Conservation (phyloP, 169 alveolate genomes). For the Eimeria praecox region DNA sequence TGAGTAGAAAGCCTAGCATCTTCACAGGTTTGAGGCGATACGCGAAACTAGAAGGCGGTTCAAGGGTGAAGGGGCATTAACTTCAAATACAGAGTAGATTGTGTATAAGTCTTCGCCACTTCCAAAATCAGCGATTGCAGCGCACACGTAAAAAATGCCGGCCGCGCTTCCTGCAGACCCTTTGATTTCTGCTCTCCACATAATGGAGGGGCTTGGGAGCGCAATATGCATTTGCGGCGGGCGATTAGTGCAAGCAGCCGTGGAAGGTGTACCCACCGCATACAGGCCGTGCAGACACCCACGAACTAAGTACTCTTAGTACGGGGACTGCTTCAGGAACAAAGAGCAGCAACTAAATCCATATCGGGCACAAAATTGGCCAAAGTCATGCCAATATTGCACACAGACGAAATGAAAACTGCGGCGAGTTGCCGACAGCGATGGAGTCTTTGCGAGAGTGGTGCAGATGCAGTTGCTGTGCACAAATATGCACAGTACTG, state of each 20-base stretch:
- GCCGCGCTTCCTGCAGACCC: background rate
- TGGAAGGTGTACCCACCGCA: background rate
- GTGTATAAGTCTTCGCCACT: background rate
- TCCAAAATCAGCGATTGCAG: slow-evolving; percentile 4
- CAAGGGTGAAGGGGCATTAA: background rate
- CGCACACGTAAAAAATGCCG: slow-evolving; percentile 2
- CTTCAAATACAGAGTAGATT: background rate
- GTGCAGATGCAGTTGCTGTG: background rate
- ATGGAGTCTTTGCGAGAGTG: background rate
- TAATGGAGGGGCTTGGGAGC: background rate
- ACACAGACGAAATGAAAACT: background rate
- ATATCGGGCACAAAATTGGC: background rate
- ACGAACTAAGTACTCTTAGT: background rate
- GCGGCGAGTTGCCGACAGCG: slow-evolving; percentile 9
- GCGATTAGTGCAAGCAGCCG: background rate
- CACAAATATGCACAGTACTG: slow-evolving; percentile 48
- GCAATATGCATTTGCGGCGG: background rate
- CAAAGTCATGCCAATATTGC: slow-evolving; percentile 6
- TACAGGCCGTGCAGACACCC: background rate
- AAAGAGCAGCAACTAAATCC: background rate
- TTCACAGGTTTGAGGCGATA: background rate
- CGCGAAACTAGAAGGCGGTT: background rate
- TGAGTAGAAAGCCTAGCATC: background rate
- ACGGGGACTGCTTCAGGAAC: background rate
- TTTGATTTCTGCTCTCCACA: background rate